Base-by-base conservation (phyloP, 257 asterid species). In the Solanum ossicruentum region DNA sequence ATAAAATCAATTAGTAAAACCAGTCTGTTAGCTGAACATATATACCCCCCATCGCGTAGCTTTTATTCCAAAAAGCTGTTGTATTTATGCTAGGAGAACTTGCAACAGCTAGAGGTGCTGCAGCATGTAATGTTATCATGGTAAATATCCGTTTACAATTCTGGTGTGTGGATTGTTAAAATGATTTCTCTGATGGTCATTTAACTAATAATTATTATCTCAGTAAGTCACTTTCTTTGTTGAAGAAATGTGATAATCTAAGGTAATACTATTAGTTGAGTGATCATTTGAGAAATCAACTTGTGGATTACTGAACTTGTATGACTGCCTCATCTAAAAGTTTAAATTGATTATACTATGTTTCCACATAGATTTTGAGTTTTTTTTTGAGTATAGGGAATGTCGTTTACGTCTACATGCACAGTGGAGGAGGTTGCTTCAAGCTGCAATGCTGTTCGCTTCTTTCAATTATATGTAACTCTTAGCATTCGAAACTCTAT, bases 101-200 rank as follows among this genome's bases (percentile, higher is more conserved):
- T 85, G 95, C 94, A 75, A 93, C 97, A 8, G 94, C 97, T 28
- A 91, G 88, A 89, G 94, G 91, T 79, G 91, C 94, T 20, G 92
- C 93, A 13, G 83, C 92, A 21, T 89, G 95, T 85, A 26, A 91
- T 82, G 87, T 89, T 60, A 93, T 92, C 67, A 92, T 93, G 97
- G 97, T 93, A 89, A 16, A 80, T 21, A 41, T 43, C n/a, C 20
- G 28, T 85, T 84, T 32, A 5, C 9, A 12, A 4, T 70, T 21
- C 4, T 52, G 60, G 57, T 39, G 82, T 69, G 80, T 49, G 57
- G 71, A 58, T 0, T 0, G 66, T 10, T 58, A 58, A 58, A 26
- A 58, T 0, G 15, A 9, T 58, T 58, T 58, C 66, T 58, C 15
- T 3, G 28, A 20, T 58, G 28, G 10, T 58, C 66, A 58, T 58